Percentiles rank a stretch among this genome's conserved stretches.
Evolutionary conservation across 306 rosid genomes (phyloP).

Genomic region (Potentilla sterilis): DNA sequence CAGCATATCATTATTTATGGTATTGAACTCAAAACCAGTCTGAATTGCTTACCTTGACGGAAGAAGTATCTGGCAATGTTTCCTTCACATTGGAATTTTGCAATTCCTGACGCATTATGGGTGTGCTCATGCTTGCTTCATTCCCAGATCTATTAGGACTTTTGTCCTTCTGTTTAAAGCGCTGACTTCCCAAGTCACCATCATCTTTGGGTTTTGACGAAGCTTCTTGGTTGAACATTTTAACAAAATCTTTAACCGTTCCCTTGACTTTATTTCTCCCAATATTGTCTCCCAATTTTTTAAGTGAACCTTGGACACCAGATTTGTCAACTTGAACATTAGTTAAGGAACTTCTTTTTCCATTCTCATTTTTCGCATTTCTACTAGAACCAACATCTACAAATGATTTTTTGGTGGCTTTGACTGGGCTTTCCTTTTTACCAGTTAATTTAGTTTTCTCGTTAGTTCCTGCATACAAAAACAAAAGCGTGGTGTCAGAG

Average conservation of each 20-base stretch:
- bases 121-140: constrained; percentile 36
- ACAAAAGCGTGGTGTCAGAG: constrained; percentile 17
- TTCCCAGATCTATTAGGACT: constrained; percentile 22
- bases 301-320: constrained; percentile 37
- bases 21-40: constrained; percentile 25
- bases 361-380: constrained; percentile 42
- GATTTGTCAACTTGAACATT: constrained; percentile 40
- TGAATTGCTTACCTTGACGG: constrained; percentile 26
- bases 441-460: constrained; percentile 20
- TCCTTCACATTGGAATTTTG: constrained; percentile 17
- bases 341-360: constrained; percentile 26
- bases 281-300: constrained; percentile 33
- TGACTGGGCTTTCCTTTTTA: constrained; percentile 32
- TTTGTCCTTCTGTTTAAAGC: constrained; percentile 42
- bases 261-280: constrained; percentile 56
- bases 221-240: constrained; percentile 73
- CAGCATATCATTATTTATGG: neutral
- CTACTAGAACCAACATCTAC: constrained; percentile 23
- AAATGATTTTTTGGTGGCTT: constrained; percentile 40
- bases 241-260: constrained; percentile 74
- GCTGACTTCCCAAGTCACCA: constrained; percentile 33
- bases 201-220: constrained; percentile 38
- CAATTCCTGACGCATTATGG: constrained; percentile 30
- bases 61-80: constrained; percentile 23
- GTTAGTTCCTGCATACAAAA: constrained; percentile 37